Evolutionary conservation across 768 basidiomycete genomes (phyloP).

Genomic region (Tephrocybe sp.): DNA sequence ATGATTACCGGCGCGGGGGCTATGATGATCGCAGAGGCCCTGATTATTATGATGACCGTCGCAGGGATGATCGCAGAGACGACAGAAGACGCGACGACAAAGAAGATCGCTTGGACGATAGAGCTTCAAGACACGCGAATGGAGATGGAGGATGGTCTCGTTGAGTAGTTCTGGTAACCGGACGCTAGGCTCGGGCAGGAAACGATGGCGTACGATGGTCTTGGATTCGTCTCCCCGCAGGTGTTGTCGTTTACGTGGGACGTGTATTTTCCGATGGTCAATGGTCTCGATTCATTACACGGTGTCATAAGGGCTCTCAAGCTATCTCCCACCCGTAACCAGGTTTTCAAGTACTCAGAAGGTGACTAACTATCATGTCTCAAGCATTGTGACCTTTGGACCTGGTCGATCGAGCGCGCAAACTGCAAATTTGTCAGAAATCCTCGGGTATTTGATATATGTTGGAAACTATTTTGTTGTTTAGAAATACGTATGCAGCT

Average conservation of each 20-base stretch:
- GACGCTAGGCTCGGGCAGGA: conserved; percentile 33
- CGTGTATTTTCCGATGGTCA: conserved; percentile 46
- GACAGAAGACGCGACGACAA: conserved; percentile 82
- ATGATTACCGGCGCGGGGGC: conserved; percentile 82
- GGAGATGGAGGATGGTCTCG: conserved; percentile 78
- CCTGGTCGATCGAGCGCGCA: background rate
- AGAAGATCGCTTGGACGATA: conserved; percentile 78
- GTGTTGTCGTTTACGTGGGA: conserved; percentile 54
- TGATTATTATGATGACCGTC: conserved; percentile 86
- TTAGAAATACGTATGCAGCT: conserved; percentile 6
- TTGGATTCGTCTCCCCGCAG: conserved; percentile 45
- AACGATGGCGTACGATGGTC: conserved; percentile 38
- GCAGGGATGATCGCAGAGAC: conserved; percentile 81
- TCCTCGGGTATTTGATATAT: background rate
- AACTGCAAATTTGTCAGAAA: background rate
- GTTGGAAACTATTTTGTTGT: background rate
- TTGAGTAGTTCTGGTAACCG: conserved; percentile 44
- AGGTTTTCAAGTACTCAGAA: conserved; percentile 4
- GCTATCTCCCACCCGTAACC: background rate
- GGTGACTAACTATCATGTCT: conserved; percentile 4
- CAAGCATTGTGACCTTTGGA: background rate
- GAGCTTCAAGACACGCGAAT: conserved; percentile 68
- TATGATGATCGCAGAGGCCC: conserved; percentile 81
- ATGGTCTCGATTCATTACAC: conserved; percentile 40
- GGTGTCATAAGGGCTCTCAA: conserved; percentile 28